Base-by-base conservation (phyloP, 1,284 basidiomycete species). In the Caloboletus inedulis region DNA sequence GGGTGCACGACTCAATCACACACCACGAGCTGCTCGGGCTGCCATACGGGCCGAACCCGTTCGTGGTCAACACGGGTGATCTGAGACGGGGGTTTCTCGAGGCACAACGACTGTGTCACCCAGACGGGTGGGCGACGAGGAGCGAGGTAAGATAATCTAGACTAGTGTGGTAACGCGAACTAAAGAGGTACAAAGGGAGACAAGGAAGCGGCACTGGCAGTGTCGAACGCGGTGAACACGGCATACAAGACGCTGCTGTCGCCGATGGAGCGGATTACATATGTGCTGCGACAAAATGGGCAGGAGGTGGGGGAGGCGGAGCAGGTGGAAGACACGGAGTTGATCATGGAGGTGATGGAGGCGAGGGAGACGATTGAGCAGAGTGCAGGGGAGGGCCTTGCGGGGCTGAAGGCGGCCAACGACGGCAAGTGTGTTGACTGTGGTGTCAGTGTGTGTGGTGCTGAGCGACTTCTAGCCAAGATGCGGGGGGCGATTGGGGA, bases 321-420 rank as follows among this genome's bases (percentile, higher is more conserved):
- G 59, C 80, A 84, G 48, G 68, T 89, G 27, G 82, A 87, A 7
- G 89, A 96, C 65, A 72, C 81, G 31, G 79, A 75, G 43, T 80
- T 97, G 44, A 78, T 97, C 54, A 78, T 79, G 68, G 82, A 90
- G 60, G 81, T 96, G 41, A 85, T 97, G 80, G 87, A 92, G 60
- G 79, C 78, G n/a, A 73, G 91, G 42, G 93, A 96, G 70, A 77
- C 77, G 39, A 77, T 98, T 25, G 91, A 94, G 55, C 80, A 82
- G 33, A 84, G 90, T 1, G 55, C 66, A 13, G 69, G 69, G 12
- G 62, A 55, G 1, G 67, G 64, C 21, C 77, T 92, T 2, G 74
- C 78, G 16, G 55, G 57, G 7, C 72, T 95, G 29, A 69, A 77
- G 27, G 70, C 74, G 4, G 71, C 73, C 14, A 94, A 91, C 67